phyloP scores from a whole-genome alignment of 306 rosid species.

The Cajanus cajan region DNA sequence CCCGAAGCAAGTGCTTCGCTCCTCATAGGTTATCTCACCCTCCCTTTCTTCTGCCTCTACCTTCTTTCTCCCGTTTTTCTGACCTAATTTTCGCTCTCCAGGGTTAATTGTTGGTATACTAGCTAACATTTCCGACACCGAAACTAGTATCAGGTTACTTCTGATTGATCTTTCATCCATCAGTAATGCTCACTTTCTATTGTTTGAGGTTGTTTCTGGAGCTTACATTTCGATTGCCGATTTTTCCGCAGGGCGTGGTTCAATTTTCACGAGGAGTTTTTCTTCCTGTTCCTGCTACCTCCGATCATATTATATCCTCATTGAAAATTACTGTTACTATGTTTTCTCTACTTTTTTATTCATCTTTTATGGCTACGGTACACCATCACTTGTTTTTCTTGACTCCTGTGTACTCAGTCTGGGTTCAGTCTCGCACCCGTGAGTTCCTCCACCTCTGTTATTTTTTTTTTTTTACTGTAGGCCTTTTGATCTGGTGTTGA shows the following conservation, averaged over 20 bases:
- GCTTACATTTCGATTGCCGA: conserved; percentile 14
- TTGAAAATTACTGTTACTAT: not conserved
- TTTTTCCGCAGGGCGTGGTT: conserved; percentile 80
- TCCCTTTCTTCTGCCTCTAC: not conserved
- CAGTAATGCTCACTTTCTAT: not conserved
- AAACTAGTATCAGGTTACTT: conserved; percentile 75
- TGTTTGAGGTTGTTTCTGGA: not conserved
- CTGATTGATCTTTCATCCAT: not conserved
- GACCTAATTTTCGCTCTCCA: conserved; percentile 20
- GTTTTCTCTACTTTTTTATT: not conserved
- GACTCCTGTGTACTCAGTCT: conserved; percentile 78
- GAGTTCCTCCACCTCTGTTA: conserved; percentile 47
- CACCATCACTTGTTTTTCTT: conserved; percentile 46
- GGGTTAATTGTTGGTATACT: conserved; percentile 93
- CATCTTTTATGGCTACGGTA: not conserved
- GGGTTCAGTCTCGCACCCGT: conserved; percentile 98
- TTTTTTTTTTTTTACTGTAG: too few species aligned
- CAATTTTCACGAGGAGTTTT: conserved; percentile 97
- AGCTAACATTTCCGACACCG: conserved; percentile 87
- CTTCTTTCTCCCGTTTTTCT: not conserved
- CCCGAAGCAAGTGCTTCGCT: conserved; percentile 99
- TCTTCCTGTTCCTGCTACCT: conserved; percentile 93
- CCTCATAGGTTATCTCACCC: conserved; percentile 60
- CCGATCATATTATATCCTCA: conserved; percentile 99
- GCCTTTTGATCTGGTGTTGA: conserved; percentile 12